Base-by-base conservation (phyloP, 768 basidiomycete genomes). In the Porpolomopsis calyptriformis region DNA sequence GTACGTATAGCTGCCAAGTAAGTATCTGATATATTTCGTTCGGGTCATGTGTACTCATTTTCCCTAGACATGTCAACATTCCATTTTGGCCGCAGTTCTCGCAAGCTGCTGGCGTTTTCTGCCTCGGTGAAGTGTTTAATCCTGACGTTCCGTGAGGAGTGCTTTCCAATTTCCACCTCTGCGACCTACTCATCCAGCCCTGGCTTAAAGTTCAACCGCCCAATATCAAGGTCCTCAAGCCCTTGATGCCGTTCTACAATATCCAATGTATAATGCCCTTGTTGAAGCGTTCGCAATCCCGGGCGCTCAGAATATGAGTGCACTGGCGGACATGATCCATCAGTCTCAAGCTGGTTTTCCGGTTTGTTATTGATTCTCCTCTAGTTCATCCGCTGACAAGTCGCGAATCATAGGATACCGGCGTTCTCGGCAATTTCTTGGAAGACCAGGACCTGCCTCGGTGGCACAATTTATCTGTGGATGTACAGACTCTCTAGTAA, bases 31-130 rank as follows among this genome's bases (percentile, higher is more conserved):
- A 29, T 11, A 18, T 43, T 33, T 14, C 7, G 25, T 35, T 11
- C 36, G 9, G 6, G 10, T 25, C n/a, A 27, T 16, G 39, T 16
- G 22, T n/a, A 37, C 47, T 18, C n/a, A 11, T 47, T 59, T 35
- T 61, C 57, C 49, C 69, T 71, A 72, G 71, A 60, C 88, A 91
- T 57, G 79, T 90, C 43, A 70, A 79, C 44, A 70, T 73, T 44
- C 64, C 69, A 37, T 93, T 92, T 60, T 91, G 86, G 87, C 78
- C 83, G 1, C 56, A 56, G 4, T 90, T 92, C 56, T 80, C 78
- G 53, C 65, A 61, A 37, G 77, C 75, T n/a, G 84, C 86, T 0
- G 85, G 81, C 10, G 82, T 90, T 8, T 90, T 84, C 64, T 90
- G 85, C 55, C 82, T 90, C 45, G 90, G 90, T 33, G 88, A 91